Base-by-base conservation (phyloP, 495 filamentous ascomycete species). In the Penicillium antarcticum region DNA sequence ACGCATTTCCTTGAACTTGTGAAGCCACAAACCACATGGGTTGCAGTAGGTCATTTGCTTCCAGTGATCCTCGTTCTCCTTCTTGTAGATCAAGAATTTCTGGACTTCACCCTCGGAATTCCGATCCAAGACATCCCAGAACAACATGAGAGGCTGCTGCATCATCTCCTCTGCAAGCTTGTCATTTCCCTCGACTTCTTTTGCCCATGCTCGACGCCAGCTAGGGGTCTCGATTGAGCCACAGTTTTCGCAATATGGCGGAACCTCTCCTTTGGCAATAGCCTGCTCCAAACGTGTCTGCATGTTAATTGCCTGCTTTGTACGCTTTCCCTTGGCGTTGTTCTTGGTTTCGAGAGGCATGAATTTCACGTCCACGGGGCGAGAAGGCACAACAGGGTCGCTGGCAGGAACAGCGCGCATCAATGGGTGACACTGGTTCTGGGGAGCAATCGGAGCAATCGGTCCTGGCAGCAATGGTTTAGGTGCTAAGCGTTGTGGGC, bases 181-280 rank as follows among this genome's bases (percentile, higher is more conserved):
- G 10, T 87, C 85, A 23, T 70, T 72, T 0, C 88, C 88, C 13
- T 70, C 60, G 18, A 83, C 71, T 6, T 86, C 76, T 60, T 88
- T 88, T 9, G 80, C 79, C 80, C 86, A 95, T 2, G 91, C 87
- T 53, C 92, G 94, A 31, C 94, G 81, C 94, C 94, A 98, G 0
- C 91, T 95, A 1, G 92, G 88, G 1, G 94, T 98, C 60, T 96
- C 88, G 51, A 98, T 94, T 13, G 88, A 87, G 5, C 94, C 94
- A 59, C 94, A 98, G 62, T 97, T 94, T 46, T 82, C 81, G 65
- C 94, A 98, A 58, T 83, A 97, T 4, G 85, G 84, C 0, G 94
- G 94, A 66, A 87, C 81, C 51, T 89, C 75, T 2, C 92, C 92
- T 44, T 78, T 75, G 17, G 76, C 71, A 29, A 96, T 79, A 0